Evolutionary conservation across 495 filamentous ascomycete species (phyloP).

Genomic region (Xylaria castorea): DNA sequence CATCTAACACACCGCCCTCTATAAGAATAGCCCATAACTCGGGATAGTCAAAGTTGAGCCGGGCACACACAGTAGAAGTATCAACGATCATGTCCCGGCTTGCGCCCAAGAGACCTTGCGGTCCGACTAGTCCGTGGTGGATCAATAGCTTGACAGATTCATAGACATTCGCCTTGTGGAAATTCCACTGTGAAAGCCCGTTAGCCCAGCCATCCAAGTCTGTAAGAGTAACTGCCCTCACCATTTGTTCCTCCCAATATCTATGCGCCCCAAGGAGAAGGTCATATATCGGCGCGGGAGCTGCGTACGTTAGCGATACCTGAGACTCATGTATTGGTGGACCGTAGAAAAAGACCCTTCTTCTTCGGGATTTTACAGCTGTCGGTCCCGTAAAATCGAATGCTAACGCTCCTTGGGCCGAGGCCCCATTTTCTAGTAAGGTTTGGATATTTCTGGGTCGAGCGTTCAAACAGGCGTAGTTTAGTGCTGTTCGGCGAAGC

Average conservation of each 20-base stretch:
- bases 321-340: background rate
- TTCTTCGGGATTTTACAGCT: too few relatives aligned
- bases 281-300: background rate
- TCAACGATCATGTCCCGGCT: background rate
- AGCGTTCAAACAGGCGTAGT: background rate
- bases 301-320: background rate
- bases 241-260: background rate
- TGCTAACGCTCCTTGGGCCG: background rate
- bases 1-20: background rate
- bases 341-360: background rate
- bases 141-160: background rate
- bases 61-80: background rate
- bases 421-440: background rate
- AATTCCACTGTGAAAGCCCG: background rate
- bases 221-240: too few relatives aligned
- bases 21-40: slow-evolving; percentile 1
- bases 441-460: background rate
- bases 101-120: background rate
- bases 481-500: background rate
- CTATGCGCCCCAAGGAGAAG: background rate
- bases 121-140: background rate
- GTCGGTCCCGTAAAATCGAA: background rate
- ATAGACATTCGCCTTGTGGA: background rate
- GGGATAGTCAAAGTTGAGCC: background rate
- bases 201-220: background rate